Evolutionary conservation across 75 land plant genomes (phyloP).

Genomic region (Chamaecyparis obtusa): DNA sequence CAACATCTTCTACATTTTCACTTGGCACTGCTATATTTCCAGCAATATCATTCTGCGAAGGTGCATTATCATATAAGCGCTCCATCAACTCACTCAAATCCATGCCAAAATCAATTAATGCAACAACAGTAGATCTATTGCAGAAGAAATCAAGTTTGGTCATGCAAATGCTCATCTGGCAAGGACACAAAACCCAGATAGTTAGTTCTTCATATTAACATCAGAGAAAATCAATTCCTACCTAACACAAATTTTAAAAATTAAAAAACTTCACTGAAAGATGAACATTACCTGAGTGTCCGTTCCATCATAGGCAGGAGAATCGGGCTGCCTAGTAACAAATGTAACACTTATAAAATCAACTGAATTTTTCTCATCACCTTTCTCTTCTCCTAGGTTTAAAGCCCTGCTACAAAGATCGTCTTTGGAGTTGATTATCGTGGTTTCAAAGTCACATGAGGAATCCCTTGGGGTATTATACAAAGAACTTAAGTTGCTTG

Average conservation of each 20-base stretch:
- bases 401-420: neutral
- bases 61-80: conserved; percentile 8
- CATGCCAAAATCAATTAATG: conserved; percentile 88
- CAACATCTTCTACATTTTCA: conserved; percentile 26
- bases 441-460: conserved; percentile 20
- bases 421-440: neutral
- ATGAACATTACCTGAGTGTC: conserved; percentile 76
- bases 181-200: conserved; percentile 7
- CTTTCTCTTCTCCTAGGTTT: neutral
- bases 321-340: conserved; percentile 58
- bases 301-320: conserved; percentile 78
- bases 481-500: conserved; percentile 6
- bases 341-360: conserved; percentile 82
- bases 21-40: conserved; percentile 15
- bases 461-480: neutral
- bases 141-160: conserved; percentile 91
- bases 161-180: conserved; percentile 94
- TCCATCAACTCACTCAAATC: conserved; percentile 61
- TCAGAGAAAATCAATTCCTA: neutral
- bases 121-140: conserved; percentile 93
- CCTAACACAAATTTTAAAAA: neutral
- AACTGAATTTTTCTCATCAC: conserved; percentile 34
- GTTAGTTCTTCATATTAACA: neutral
- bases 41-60: neutral
- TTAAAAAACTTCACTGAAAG: neutral